Conservation (phyloP, 768 basidiomycete species). For the Tulasnella sp. region DNA sequence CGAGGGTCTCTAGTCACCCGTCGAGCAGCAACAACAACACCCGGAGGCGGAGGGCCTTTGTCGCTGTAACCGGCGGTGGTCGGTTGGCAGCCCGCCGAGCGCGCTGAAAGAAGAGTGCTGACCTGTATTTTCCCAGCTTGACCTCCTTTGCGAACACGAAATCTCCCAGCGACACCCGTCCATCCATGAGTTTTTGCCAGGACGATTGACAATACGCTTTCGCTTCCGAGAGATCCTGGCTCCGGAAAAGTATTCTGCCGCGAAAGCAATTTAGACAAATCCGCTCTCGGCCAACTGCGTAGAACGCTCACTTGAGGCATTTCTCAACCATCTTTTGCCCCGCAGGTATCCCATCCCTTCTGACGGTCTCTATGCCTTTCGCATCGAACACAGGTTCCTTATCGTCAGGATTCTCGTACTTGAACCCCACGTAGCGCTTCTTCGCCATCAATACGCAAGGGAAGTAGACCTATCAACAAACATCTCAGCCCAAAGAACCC, state of each 20-base stretch:
- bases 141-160: conserved; percentile 96
- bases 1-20: conserved; percentile 69
- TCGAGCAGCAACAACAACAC: conserved; percentile 78
- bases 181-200: conserved; percentile 80
- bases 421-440: conserved; percentile 97
- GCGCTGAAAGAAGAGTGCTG: conserved; percentile 30
- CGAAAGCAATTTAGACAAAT: neutral
- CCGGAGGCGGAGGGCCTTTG: conserved; percentile 83
- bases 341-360: conserved; percentile 86
- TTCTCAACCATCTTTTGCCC: conserved; percentile 91
- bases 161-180: conserved; percentile 80
- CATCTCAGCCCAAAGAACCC: neutral
- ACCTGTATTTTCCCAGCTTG: conserved; percentile 90
- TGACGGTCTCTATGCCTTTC: conserved; percentile 96
- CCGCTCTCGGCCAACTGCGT: neutral
- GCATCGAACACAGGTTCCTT: conserved; percentile 81
- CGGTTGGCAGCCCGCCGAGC: too few species aligned
- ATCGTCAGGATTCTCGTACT: conserved; percentile 83
- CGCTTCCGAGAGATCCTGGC: conserved; percentile 81
- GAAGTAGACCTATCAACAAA: conserved; percentile 69
- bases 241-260: conserved; percentile 79
- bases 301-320: conserved; percentile 68
- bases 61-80: conserved; percentile 51
- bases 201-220: conserved; percentile 82
- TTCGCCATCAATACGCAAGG: conserved; percentile 96